Evolutionary conservation across 1,139 yeast genomes (phyloP), one percentile per base, ranked within the genome.

Genomic region (Diutina ranongensis): DNA sequence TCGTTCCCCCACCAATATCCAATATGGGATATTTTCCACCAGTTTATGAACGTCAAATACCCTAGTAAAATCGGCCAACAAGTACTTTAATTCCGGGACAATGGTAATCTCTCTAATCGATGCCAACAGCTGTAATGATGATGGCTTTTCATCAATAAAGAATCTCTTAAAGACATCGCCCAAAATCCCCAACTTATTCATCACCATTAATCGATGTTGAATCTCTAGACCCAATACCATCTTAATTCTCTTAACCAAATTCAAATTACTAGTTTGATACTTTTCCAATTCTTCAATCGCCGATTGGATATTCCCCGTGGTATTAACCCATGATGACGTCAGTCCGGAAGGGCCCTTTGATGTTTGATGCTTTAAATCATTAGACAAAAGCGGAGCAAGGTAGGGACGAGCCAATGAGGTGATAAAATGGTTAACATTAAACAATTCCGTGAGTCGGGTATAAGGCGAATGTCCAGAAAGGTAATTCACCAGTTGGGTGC

Each of bases 331-430:
- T 31, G 15, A 12, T 12, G 13, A 9, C 13, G 15, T 4, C 28
- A 25, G 5, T 4, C 34, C 34, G 15, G 13, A 12, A 10, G 34
- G 34, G 5, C 15, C 34, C 8, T 25, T 22, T 1, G 64, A 53
- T 49, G 62, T 59, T 46, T 61, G 63, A 57, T 85, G 94, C 55
- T 82, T 82, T 56, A 87, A 72, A 56, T 88, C 97, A 51, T 86
- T 83, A 35, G 84, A 79, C 45, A 92, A 74, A 46, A 89, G 67
- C 0, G 97, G 97, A 0, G 97, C 96, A 53, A 89, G 67, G 57
- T 92, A 89, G 0, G 97, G 97, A 49, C 97, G 74, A 12, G 97
- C 95, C 53, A 89, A 70, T 32, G 96, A 84, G 0, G 88, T 87
- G 22, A 92, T 72, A 57, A 87, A 89, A 60, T 88, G 94, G 62